Base-by-base conservation (phyloP, 345 rosid species). In the Diplotaxis tenuifolia region DNA sequence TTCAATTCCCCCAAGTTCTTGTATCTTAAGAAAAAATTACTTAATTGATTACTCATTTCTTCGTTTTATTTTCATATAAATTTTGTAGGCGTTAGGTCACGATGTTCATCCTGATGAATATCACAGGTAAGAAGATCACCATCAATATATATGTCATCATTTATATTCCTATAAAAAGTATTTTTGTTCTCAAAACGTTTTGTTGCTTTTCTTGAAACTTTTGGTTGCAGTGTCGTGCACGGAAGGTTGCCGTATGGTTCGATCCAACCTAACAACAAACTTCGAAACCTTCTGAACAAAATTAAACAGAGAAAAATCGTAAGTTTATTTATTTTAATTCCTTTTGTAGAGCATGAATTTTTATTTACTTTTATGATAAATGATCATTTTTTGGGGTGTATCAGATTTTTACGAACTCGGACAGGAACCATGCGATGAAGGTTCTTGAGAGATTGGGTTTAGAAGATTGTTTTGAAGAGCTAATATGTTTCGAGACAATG, bases 321-420 rank as follows among this genome's bases (percentile, higher is more conserved):
- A 58, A 72, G 96, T 61, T 65, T 2, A 7, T 7, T 8, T 18
- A 9, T 28, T 40, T 8, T 23, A 14, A 14, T 42, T 42, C 14
- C 18, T 5, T 7, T 9, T 27, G 5, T 22, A 0, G 3, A 31
- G 8, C 31, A 63, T 8, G 7, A 16, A 0, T 53, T 19, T 34
- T 34, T n/a, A 1, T 34, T 32, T 11, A 0, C 28, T 45, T 16
- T 5, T 49, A 15, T 6, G 7, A 3, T 31, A 56, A 31, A 10
- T 70, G 72, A 65, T 75, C 49, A 0, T 47, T 19, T 50, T 14
- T 47, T 8, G 19, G 15, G 52, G 52, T 23, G 45, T 29, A 58
- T 2, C 73, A 94, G 97, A 89, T 94, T 27, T 94, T 89, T 76
- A 94, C 97, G 55, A 94, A 94, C 76, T 91, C 97, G n/a, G 98